Conservation (phyloP, 495 filamentous ascomycete species). For the Penicillium herquei region DNA sequence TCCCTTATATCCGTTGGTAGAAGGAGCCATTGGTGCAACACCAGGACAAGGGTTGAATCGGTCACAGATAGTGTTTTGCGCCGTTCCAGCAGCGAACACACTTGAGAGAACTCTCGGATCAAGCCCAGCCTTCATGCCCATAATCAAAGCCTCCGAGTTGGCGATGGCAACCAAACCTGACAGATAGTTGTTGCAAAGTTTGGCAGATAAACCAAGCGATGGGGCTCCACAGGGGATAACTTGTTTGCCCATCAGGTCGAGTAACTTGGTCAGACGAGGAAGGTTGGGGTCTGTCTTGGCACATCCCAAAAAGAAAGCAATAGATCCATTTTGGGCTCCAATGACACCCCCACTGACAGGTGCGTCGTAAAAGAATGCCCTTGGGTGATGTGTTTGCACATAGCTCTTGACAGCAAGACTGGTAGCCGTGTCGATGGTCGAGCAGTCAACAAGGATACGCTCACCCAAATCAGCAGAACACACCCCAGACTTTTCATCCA, state of each 20-base stretch:
- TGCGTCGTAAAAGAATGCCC: slow-evolving; percentile 38
- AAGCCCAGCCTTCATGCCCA: slow-evolving; percentile 52
- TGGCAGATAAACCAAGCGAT: slow-evolving; percentile 51
- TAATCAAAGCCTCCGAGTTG: slow-evolving; percentile 51
- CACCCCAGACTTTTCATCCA: no score
- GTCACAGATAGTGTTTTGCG: slow-evolving; percentile 50
- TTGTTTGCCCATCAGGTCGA: slow-evolving; percentile 29
- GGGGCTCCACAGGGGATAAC: slow-evolving; percentile 52
- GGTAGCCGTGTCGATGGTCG: slow-evolving; percentile 44
- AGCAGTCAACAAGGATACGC: slow-evolving; percentile 46
- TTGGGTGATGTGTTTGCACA: slow-evolving; percentile 17
- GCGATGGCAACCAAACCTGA: slow-evolving; percentile 54
- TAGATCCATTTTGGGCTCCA: slow-evolving; percentile 45
- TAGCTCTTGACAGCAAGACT: slow-evolving; percentile 35
- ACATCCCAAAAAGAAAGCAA: slow-evolving; percentile 50
- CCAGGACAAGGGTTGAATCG: slow-evolving; percentile 51
- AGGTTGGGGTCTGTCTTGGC: slow-evolving; percentile 27
- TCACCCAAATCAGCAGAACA: no score
- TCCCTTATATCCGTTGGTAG: slow-evolving; percentile 44
- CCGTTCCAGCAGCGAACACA: slow-evolving; percentile 50
- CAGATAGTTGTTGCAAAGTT: slow-evolving; percentile 56
- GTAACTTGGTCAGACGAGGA: neutral
- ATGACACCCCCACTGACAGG: slow-evolving; percentile 47
- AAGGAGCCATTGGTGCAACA: slow-evolving; percentile 45
- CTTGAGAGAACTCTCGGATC: slow-evolving; percentile 45